These are phyloP conservation scores for Neurospora sp. DNA, from an alignment of 495 filamentous ascomycete species.

Conservation along the genomic window DNA sequence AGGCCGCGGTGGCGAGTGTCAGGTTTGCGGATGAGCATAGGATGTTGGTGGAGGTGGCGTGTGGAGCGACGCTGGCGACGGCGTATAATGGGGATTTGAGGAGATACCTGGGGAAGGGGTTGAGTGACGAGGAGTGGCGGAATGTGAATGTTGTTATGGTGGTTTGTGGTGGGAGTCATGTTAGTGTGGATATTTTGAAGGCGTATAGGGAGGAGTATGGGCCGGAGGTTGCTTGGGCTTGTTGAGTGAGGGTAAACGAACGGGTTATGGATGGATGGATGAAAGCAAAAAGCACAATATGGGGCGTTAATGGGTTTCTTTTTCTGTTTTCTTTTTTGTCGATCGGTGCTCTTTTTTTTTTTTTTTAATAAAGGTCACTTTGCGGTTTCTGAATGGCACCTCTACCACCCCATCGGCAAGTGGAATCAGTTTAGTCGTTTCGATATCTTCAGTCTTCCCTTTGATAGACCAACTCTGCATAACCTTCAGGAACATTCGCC, in stretches of 20 bases:
- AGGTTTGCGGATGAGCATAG: slow-evolving; percentile 74
- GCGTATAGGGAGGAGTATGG: slow-evolving; percentile 51
- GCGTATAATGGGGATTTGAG: slow-evolving; percentile 56
- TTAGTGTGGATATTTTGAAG: slow-evolving; percentile 55
- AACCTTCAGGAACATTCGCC: slow-evolving; percentile 8
- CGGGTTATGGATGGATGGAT: neutral
- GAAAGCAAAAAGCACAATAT: neutral
- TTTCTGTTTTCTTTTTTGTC: too few relatives aligned
- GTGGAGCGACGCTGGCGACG: slow-evolving; percentile 65
- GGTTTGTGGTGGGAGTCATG: slow-evolving; percentile 76
- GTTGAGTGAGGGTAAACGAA: neutral
- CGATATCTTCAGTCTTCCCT: neutral
- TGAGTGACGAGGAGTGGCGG: slow-evolving; percentile 41
- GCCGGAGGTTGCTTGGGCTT: neutral
- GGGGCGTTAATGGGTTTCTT: neutral
- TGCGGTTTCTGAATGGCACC: neutral
- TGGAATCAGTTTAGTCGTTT: neutral
- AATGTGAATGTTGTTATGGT: slow-evolving; percentile 71
- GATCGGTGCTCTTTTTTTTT: neutral
- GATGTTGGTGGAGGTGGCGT: slow-evolving; percentile 73
- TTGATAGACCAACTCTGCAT: slow-evolving; percentile 18
- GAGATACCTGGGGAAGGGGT: slow-evolving; percentile 45
- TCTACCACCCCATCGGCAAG: neutral
- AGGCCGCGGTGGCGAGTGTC: slow-evolving; percentile 69
- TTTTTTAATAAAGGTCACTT: neutral